Conservation (phyloP, 1,139 yeast species). For the Arxiozyma slooffiae region DNA sequence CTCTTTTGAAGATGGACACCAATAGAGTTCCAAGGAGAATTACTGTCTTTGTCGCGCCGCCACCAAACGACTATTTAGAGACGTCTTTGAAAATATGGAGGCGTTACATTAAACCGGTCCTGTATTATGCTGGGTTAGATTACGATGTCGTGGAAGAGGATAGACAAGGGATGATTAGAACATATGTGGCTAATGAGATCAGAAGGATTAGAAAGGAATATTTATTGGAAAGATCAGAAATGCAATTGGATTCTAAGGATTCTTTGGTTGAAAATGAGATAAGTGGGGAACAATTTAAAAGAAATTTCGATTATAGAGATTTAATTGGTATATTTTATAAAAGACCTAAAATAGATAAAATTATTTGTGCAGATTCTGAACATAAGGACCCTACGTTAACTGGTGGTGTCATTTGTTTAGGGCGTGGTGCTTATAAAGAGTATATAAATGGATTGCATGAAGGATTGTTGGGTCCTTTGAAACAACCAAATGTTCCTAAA, state of each 20-base stretch:
- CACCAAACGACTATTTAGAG: constrained; percentile 86
- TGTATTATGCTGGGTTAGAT: constrained; percentile 81
- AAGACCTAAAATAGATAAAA: constrained; percentile 27
- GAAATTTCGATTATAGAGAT: constrained; percentile 37
- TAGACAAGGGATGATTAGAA: constrained; percentile 83
- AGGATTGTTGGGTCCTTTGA: constrained; percentile 87
- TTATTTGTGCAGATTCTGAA: constrained; percentile 41
- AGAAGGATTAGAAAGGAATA: constrained; percentile 49
- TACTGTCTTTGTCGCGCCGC: constrained; percentile 83
- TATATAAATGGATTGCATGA: constrained; percentile 85
- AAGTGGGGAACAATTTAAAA: constrained; percentile 13
- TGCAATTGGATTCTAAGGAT: not conserved
- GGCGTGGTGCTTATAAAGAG: constrained; percentile 94
- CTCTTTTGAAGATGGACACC: constrained; percentile 40
- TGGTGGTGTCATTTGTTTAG: constrained; percentile 87
- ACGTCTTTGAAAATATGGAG: constrained; percentile 66
- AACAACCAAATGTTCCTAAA: constrained; percentile 38
- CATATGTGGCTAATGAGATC: constrained; percentile 71
- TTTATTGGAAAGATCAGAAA: not conserved
- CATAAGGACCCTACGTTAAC: constrained; percentile 37
- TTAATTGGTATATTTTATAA: constrained; percentile 50
- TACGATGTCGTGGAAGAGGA: constrained; percentile 60
- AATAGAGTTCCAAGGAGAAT: constrained; percentile 59
- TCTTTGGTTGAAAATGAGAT: not conserved
- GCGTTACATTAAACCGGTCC: constrained; percentile 74